These are phyloP conservation scores for Bacidia gigantensis DNA, from an alignment of 495 filamentous ascomycete genomes.

Conservation along the genomic window DNA sequence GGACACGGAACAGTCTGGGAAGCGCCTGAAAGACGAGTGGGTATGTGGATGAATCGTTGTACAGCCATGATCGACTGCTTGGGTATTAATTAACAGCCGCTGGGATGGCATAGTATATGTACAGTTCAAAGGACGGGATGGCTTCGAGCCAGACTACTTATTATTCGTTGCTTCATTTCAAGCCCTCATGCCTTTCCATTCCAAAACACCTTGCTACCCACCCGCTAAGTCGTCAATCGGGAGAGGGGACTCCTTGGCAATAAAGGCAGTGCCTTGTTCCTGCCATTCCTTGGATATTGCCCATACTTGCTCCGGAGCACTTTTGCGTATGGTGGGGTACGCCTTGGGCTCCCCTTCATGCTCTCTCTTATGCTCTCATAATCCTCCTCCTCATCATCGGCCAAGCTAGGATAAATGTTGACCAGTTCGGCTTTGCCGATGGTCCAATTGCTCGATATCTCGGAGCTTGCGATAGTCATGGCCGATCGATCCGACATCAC, in stretches of 20 bases:
- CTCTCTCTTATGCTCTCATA: constrained; percentile 1
- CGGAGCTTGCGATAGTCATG: constrained; percentile 18
- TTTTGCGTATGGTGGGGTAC: constrained; percentile 10
- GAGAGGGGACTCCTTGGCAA: constrained; percentile 11
- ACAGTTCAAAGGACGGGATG: not conserved
- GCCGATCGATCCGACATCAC: constrained; percentile 17
- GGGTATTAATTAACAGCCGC: too few relatives aligned
- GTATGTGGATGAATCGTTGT: too few relatives aligned
- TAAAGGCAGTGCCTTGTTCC: constrained; percentile 14
- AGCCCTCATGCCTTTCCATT: too few relatives aligned
- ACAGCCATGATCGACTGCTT: too few relatives aligned
- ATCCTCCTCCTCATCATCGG: constrained; percentile 2
- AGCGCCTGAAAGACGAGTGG: too few relatives aligned
- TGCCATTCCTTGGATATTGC: constrained; percentile 10
- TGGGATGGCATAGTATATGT: too few relatives aligned
- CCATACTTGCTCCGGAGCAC: constrained; percentile 14
- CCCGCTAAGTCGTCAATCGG: not conserved
- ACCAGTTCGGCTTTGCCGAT: constrained; percentile 17
- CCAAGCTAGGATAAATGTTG: constrained; percentile 18
- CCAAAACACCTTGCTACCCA: too few relatives aligned
- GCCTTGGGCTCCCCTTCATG: not conserved
- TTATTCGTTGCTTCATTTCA: not conserved
- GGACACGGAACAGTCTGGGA: too few relatives aligned
- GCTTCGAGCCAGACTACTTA: not conserved
- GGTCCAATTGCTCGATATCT: constrained; percentile 18